Percentiles rank a stretch among this genome's conserved stretches.
These are phyloP conservation scores for Hyaloperonospora arabidopsidis DNA, from an alignment of 352 stramenopile species.

Conservation along the genomic window DNA sequence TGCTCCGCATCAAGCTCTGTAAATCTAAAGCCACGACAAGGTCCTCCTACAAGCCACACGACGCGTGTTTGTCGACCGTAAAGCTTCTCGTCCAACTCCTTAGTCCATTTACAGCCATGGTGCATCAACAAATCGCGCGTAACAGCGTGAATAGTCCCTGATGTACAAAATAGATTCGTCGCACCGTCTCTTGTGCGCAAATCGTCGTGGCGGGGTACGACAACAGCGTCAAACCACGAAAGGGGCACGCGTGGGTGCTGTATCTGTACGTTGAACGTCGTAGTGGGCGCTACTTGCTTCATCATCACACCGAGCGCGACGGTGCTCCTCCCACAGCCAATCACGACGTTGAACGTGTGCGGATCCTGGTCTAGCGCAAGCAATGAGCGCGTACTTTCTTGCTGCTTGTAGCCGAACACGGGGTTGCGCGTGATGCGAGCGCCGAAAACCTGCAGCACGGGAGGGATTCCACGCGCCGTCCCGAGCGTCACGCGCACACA, in stretches of 20 bases:
- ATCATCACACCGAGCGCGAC: slow-evolving; percentile 53
- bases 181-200: not conserved
- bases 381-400: slow-evolving; percentile 1
- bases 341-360: slow-evolving; percentile 35
- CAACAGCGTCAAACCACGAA: slow-evolving; percentile 50
- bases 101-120: slow-evolving; percentile 21
- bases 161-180: slow-evolving; percentile 39
- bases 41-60: slow-evolving; percentile 54
- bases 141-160: slow-evolving; percentile 46
- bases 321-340: slow-evolving; percentile 61
- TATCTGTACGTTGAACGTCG: slow-evolving; percentile 64
- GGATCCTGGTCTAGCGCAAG: not conserved
- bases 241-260: slow-evolving; percentile 58
- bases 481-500: slow-evolving; percentile 35
- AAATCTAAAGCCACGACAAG: slow-evolving; percentile 59
- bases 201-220: slow-evolving; percentile 57
- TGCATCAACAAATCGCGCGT: slow-evolving; percentile 19
- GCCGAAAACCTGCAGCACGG: slow-evolving; percentile 33
- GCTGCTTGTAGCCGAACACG: slow-evolving; percentile 43
- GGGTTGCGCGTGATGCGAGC: slow-evolving; percentile 31
- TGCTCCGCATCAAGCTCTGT: slow-evolving; percentile 20
- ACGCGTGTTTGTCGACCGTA: slow-evolving; percentile 18
- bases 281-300: slow-evolving; percentile 24
- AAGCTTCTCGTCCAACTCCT: slow-evolving; percentile 24
- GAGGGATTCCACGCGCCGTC: slow-evolving; percentile 29